Conservation (phyloP, 2,329 filamentous ascomycete species). For the Venturia pyrina region DNA sequence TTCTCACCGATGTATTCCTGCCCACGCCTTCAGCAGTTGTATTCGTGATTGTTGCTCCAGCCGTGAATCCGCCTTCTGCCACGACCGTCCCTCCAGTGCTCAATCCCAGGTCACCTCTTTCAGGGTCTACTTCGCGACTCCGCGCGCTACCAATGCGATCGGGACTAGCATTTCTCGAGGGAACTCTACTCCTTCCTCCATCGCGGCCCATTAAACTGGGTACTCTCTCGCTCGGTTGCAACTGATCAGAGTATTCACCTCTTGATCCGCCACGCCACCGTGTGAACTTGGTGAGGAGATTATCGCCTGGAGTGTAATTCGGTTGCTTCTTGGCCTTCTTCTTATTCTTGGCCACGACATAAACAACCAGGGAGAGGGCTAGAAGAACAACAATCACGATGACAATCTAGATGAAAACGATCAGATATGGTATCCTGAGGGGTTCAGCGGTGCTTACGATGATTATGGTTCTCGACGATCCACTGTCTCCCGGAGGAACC, state of each 20-base stretch:
- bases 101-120: conserved; percentile 7
- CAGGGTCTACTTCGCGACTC: background rate
- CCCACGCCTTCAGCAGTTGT: conserved; percentile 45
- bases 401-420: background rate
- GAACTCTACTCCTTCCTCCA: conserved; percentile 1
- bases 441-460: background rate
- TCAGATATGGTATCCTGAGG: background rate
- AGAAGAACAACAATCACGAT: conserved; percentile 3
- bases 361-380: background rate
- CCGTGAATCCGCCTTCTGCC: background rate
- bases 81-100: background rate
- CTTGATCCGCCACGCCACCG: background rate
- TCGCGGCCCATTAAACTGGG: conserved; percentile 1
- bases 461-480: background rate
- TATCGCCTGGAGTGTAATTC: background rate
- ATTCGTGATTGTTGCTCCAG: background rate
- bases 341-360: conserved; percentile 4
- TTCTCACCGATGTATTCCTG: conserved; percentile 76
- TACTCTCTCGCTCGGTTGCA: conserved; percentile 7
- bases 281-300: conserved; percentile 4
- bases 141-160: background rate
- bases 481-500: background rate
- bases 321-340: background rate
- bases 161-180: background rate
- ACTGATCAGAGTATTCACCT: conserved; percentile 9